Conservation (phyloP, 2,329 filamentous ascomycete genomes). For the Colletotrichum sidae region DNA sequence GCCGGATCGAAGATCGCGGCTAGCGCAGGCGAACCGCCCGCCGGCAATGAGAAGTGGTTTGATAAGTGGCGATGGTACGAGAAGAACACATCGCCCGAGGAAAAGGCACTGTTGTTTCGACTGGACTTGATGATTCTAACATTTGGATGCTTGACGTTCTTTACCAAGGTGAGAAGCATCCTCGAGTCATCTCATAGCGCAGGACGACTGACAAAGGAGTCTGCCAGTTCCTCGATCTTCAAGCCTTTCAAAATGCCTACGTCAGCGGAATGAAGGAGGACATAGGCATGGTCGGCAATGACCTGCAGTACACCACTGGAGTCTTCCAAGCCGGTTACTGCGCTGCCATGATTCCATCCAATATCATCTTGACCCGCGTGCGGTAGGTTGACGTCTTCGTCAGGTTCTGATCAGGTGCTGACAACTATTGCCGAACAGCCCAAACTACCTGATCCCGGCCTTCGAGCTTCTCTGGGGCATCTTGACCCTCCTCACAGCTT, state of each 20-base stretch:
- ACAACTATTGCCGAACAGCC: slow-evolving; percentile 49
- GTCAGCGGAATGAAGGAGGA: slow-evolving; percentile 52
- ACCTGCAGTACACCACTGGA: slow-evolving; percentile 64
- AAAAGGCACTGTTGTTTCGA: slow-evolving; percentile 63
- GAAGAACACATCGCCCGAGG: slow-evolving; percentile 42
- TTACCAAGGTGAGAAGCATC: slow-evolving; percentile 57
- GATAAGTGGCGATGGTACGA: slow-evolving; percentile 31
- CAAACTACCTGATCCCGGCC: slow-evolving; percentile 59
- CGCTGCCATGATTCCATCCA: slow-evolving; percentile 70
- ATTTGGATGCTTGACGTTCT: slow-evolving; percentile 71
- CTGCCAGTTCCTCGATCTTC: slow-evolving; percentile 13
- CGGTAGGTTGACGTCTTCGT: slow-evolving; percentile 25
- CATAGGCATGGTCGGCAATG: slow-evolving; percentile 46
- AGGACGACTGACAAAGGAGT: neutral
- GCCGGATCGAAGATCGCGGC: slow-evolving; percentile 16
- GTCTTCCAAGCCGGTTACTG: slow-evolving; percentile 59
- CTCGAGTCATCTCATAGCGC: neutral
- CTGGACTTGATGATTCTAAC: slow-evolving; percentile 74
- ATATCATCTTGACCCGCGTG: slow-evolving; percentile 65
- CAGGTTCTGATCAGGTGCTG: neutral
- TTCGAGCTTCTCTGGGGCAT: slow-evolving; percentile 67
- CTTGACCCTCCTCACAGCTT: slow-evolving; percentile 60
- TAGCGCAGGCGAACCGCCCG: neutral
- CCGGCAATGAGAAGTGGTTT: slow-evolving; percentile 2
- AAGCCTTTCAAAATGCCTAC: slow-evolving; percentile 49